Base-by-base conservation (phyloP, 106 monocot genomes). In the Dioscorea alata region DNA sequence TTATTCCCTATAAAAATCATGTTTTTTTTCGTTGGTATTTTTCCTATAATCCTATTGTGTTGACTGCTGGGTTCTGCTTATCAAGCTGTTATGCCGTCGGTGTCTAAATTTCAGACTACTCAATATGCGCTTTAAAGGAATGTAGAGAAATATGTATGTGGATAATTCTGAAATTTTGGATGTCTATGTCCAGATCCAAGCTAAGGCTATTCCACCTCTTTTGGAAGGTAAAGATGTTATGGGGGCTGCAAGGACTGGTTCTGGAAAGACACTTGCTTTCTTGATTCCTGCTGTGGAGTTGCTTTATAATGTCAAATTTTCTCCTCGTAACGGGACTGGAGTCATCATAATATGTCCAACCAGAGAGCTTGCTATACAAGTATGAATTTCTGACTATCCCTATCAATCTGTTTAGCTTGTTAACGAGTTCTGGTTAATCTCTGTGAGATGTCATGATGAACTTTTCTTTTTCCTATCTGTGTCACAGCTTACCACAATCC, bases 241-340 rank as follows among this genome's bases (percentile, higher is more conserved):
- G 82, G 97, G 93, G 12, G 92, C 90, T 49, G 92, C 97, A 20
- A 85, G 82, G 67, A 93, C 92, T 0, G 90, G 97, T 57, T 92
- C 97, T 0, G 92, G 97, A 23, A 99, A 92, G 54, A 92, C 97
- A 5, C 92, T 99, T 35, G 97, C 97, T 25, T 99, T 99, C 64
- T 74, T 99, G 57, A 79, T 99, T 54, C 97, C 97, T 9, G 93
- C 83, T 4, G 66, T 99, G 2, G 97, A 99, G 66, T 73, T 99
- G 72, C 65, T 99, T 50, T 65, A 85, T 68, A 66, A 81, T 50
- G 67, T 81, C 22, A 61, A 62, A 18, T 99, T 89, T 61, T 64
- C 50, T 50, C 58, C 84, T 42, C 72, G 97, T 60, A 99, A 93
- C 66, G 97, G 97, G 57, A 79, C 90, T 69, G 89, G 84, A 66